Conservation (phyloP, 1,284 basidiomycete genomes). For the Pyrrhoderma lamaoense region DNA sequence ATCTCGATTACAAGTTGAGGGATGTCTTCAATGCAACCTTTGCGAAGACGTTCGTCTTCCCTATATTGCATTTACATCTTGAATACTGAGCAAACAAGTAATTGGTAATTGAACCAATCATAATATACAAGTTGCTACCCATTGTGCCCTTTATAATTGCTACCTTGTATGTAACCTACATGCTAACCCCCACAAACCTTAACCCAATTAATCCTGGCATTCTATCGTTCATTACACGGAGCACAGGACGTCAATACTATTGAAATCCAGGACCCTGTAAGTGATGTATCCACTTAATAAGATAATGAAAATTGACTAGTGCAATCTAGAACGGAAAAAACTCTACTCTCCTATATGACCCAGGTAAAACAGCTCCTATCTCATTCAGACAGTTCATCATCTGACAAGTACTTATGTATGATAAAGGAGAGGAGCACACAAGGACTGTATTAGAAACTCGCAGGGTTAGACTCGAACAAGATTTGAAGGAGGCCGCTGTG, state of each 20-base stretch:
- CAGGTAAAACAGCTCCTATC: background rate
- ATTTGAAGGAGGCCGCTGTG: slow-evolving; percentile 10
- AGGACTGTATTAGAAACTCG: slow-evolving; percentile 6
- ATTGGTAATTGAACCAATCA: no score
- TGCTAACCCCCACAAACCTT: no score
- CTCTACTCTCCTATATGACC: slow-evolving; percentile 8
- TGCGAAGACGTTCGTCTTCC: no score
- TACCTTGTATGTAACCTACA: no score
- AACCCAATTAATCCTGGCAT: slow-evolving; percentile 6
- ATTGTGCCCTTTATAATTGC: no score
- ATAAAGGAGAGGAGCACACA: background rate
- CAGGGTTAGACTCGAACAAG: slow-evolving; percentile 9
- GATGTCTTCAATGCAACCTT: no score
- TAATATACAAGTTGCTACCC: no score
- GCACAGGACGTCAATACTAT: background rate
- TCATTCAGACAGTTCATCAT: background rate
- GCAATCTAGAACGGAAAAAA: background rate
- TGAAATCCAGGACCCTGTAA: background rate
- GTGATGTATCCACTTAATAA: background rate
- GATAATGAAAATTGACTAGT: background rate
- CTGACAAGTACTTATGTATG: background rate
- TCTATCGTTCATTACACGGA: background rate
- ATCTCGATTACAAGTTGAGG: no score
- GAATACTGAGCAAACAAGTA: no score
- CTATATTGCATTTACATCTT: no score